Evolutionary conservation across 2,329 filamentous ascomycete species (phyloP).

Genomic region (Cadophora malorum): DNA sequence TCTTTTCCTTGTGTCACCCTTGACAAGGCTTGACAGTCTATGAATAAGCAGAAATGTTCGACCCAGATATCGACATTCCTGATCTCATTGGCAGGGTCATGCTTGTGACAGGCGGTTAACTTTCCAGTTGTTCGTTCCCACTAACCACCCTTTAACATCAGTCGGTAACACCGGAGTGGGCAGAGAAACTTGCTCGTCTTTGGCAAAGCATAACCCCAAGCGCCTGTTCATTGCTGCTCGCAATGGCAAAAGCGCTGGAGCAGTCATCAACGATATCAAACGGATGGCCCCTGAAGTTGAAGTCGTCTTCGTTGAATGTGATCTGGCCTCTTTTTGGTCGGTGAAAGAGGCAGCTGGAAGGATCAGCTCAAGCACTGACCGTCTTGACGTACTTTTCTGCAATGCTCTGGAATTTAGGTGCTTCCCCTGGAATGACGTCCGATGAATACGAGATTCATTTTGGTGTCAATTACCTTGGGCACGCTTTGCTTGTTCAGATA

Average conservation of each 20-base stretch:
- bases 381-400: constrained; percentile 51
- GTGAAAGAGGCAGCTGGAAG: constrained; percentile 50
- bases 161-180: constrained; percentile 50
- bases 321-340: constrained; percentile 52
- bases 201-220: constrained; percentile 49
- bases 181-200: constrained; percentile 47
- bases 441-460: constrained; percentile 46
- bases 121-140: neutral
- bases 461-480: constrained; percentile 30
- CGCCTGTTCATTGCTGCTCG: constrained; percentile 48
- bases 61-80: constrained; percentile 46
- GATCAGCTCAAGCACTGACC: constrained; percentile 46
- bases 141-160: neutral
- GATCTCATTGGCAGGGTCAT: constrained; percentile 50
- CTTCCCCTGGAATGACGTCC: constrained; percentile 35
- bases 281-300: constrained; percentile 7
- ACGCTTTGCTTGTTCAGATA: constrained; percentile 29
- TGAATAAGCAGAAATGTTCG: constrained; percentile 36
- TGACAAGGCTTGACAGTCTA: neutral
- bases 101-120: constrained; percentile 52
- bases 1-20: neutral
- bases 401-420: constrained; percentile 45
- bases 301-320: constrained; percentile 38
- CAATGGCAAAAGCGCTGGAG: constrained; percentile 46
- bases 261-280: constrained; percentile 25